These are phyloP conservation scores for Pelargonium cotyledonis DNA, from an alignment of 441 rosid genomes.

Conservation along the genomic window DNA sequence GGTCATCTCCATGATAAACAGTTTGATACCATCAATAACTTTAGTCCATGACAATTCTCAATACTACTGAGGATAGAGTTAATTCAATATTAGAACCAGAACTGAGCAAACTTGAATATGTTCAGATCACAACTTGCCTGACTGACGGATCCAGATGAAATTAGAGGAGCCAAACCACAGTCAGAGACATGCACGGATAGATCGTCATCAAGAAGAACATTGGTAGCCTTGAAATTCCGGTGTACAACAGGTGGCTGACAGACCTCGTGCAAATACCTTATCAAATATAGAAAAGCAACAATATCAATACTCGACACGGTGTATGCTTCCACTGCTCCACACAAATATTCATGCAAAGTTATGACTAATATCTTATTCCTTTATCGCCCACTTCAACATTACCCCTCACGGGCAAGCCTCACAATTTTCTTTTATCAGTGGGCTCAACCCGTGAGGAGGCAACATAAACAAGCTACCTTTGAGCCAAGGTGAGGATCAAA, in stretches of 20 bases:
- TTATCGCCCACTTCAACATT: no score
- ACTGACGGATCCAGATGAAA: constrained; percentile 77
- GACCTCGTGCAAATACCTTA: constrained; percentile 88
- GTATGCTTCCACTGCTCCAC: not conserved
- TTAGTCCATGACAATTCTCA: no score
- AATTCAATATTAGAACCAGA: not conserved
- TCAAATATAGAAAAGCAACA: constrained; percentile 18
- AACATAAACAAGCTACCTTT: no score
- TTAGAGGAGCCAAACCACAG: constrained; percentile 81
- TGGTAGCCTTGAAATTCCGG: constrained; percentile 79
- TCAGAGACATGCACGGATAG: constrained; percentile 70
- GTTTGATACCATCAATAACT: no score
- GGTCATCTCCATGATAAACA: not conserved
- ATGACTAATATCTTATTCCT: not conserved
- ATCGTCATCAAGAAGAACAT: constrained; percentile 81
- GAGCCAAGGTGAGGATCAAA: no score
- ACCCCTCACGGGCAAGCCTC: no score
- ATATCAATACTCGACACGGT: constrained; percentile 14
- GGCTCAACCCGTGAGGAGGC: no score
- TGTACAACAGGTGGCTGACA: constrained; percentile 86
- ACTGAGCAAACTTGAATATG: not conserved
- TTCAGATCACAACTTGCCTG: constrained; percentile 47
- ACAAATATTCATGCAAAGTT: constrained; percentile 1
- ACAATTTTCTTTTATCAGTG: no score
- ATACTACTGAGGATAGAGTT: no score